phyloP scores from a whole-genome alignment of 345 rosid species.

The Bruguiera parviflora region DNA sequence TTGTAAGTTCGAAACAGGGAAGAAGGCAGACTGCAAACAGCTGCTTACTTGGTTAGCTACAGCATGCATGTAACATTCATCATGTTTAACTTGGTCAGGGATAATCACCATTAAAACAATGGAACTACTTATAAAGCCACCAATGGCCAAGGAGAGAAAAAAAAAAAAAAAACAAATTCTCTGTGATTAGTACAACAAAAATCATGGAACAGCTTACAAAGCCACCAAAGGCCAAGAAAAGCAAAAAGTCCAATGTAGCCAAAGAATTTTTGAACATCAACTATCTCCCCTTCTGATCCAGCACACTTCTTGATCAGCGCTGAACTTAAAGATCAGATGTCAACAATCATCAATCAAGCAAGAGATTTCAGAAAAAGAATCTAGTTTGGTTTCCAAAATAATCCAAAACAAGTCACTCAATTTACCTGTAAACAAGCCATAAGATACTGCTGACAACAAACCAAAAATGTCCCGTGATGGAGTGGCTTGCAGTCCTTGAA shows the following conservation, averaged over 20 bases:
- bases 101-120: neutral
- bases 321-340: conserved; percentile 20
- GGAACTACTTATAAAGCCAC: neutral
- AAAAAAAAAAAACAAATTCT: too few relatives aligned
- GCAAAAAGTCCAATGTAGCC: conserved; percentile 62
- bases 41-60: neutral
- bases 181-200: neutral
- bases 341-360: neutral
- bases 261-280: conserved; percentile 51
- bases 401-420: neutral
- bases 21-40: neutral
- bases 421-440: conserved; percentile 58
- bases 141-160: too few relatives aligned
- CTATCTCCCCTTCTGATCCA: conserved; percentile 53
- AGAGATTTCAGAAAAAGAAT: conserved; percentile 1
- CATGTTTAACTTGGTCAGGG: too few relatives aligned
- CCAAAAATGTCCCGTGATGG: conserved; percentile 48
- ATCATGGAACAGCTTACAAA: conserved; percentile 33
- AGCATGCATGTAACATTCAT: too few relatives aligned
- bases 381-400: conserved; percentile 1
- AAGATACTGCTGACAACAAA: conserved; percentile 53
- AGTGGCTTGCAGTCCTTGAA: conserved; percentile 40
- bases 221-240: conserved; percentile 68
- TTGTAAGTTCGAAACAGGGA: too few relatives aligned
- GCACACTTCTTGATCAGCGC: conserved; percentile 56